Evolutionary conservation across 306 rosid species (phyloP), one percentile per base, ranked within the genome.

Genomic region (Inga laurina): DNA sequence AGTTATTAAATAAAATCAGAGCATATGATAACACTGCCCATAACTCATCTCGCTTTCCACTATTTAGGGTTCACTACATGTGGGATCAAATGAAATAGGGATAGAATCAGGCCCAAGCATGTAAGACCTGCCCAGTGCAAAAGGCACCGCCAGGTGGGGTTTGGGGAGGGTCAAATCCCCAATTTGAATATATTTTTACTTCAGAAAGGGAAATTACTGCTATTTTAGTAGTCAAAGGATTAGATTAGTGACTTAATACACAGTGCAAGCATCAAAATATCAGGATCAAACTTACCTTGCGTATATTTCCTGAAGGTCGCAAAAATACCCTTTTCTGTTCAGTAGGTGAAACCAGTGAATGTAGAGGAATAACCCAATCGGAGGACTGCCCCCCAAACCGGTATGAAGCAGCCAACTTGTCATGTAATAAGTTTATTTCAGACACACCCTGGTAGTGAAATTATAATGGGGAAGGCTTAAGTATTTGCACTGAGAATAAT

Each of bases 301-400:
- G 94, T 77, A 91, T 89, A 87, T 79, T 91, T 79, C 83, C 85
- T 51, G 97, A 98, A 84, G 98, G 96, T 74, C 88, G 89, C 82
- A 91, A 81, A 88, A 95, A 95, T 65, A 86, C 99, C 88, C 84
- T 92, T 88, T 92, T 93, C 78, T 93, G 99, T 65, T 95, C 96
- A 61, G 76, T 86, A 75, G 99, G 89, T 65, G 94, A 91, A 70
- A 95, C 84, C 0, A 93, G 87, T 57, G 98, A 95, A 89, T 95
- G 99, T 76, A 95, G 85, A 16, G 98, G 97, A 85, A 93, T 92
- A 85, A 95, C 84, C 99, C 99, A 95, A 75, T 93, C 97, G 75
- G 98, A 90, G 89, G 98, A 91, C 27, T 82, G 91, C 80, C 98
- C 96, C 78, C 98, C 94, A 87, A 95, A 95, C 79, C 88, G 96